Evolutionary conservation across 768 basidiomycete genomes (phyloP), one percentile per base, ranked within the genome.

Genomic region (Pleurotus tuber-regium): DNA sequence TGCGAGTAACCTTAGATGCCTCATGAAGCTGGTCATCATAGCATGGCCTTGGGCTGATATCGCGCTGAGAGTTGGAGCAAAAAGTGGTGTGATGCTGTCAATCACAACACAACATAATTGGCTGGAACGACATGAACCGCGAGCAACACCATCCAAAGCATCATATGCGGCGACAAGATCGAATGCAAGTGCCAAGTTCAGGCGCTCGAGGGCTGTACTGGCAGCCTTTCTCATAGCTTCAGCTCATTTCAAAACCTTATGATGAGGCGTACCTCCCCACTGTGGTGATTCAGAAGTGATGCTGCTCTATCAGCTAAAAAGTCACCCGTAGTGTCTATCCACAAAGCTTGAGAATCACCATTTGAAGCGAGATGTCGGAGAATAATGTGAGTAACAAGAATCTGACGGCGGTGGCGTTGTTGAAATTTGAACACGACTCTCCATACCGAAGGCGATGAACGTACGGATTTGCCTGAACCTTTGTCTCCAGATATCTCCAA

Each of bases 41-140:
- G 87, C 83, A 61, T 92, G 89, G 4, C 89, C 89, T 68, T 89
- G 81, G 2, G 86, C 78, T 3, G 88, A 84, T 2, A 80, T 71
- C 0, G 78, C 80, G 58, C 79, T 87, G 18, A 91, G 71, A 38
- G 78, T 67, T 1, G 86, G 83, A 7, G 79, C 76, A 10, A 91
- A 61, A 21, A 91, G 71, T 12, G 83, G 70, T 1, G 88, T 86
- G 33, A 89, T 69, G 14, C 73, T 61, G 61, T 91, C 89, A 25
- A 92, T 72, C 9, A 90, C 79, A 6, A 91, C 59, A 43, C 76
- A 78, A 23, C 71, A 73, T 35, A 70, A 66, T 19, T 35, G 43
- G 14, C 49, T 31, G 5, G 52, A 56, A 64, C 57, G 48, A 47
- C 62, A 39, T 49, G 74, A 72, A 10, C 53, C 59, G 23, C 70